Evolutionary conservation across 2,329 filamentous ascomycete species (phyloP), one percentile per base, ranked within the genome.

Genomic region (Conoideocrella luteorostrata): DNA sequence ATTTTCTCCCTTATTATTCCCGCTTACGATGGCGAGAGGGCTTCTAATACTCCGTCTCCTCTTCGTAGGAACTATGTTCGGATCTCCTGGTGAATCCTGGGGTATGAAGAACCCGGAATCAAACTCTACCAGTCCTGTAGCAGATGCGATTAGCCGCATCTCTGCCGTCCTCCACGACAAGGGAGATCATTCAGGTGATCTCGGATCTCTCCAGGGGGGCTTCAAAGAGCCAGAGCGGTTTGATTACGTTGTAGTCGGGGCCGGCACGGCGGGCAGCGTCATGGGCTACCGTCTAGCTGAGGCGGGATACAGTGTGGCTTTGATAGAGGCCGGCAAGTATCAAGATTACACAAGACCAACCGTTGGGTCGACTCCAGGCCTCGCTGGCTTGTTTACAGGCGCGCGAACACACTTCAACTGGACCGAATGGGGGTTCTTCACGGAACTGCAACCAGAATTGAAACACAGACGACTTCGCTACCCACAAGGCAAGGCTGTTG

Each of bases 161-260:
- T 18, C 15, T 3, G n/a, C 12, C 0, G 11, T 32, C n/a, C 4
- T 21, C 18, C n/a, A 15, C 20, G 17, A 13, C 26, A 2, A 29
- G 13, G 22, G 22, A 10, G 17, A 3, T 17, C 5, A 5, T 1
- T 20, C 37, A 39, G 12, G 23, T 22, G 15, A 7, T 20, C 3
- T 10, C n/a, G 38, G 38, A 13, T 22, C 17, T 15, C 1, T 21
- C 6, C 38, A 26, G 17, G 26, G 38, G 7, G 12, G 22, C n/a
- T 3, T 15, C 3, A 12, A n/a, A 13, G 18, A 26, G 18, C 4
- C 17, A n/a, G 24, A 30, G 28, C 2, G 22, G 22, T 32, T 40
- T 52, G 80, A 84, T 57, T 84, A 83, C 61, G 77, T 84, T 41
- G 68, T 84, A 24, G 71, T 82, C 23, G 80, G 80, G 4, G 74